These are phyloP conservation scores for Sphagnum contortum DNA, from an alignment of 225 moss, liverwort and hornwort genomes.

Conservation along the genomic window DNA sequence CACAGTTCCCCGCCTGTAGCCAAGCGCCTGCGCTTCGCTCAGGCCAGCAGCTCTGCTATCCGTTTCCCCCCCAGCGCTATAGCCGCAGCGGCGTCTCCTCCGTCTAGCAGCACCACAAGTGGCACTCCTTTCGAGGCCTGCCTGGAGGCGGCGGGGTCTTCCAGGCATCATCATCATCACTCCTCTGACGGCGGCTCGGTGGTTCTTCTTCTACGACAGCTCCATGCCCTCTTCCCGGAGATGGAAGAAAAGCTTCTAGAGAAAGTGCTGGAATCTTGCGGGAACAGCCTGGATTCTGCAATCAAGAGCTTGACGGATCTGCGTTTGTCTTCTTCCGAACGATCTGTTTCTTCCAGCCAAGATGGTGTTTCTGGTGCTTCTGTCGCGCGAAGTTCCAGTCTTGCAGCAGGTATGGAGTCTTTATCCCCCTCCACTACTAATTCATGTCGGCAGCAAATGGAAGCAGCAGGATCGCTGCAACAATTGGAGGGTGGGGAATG, in stretches of 20 bases:
- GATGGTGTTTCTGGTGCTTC: constrained; percentile 6
- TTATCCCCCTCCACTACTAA: too few species aligned
- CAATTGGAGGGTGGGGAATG: constrained; percentile 60
- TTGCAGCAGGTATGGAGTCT: constrained; percentile 7
- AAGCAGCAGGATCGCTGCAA: constrained; percentile 18
- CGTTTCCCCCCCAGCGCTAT: constrained; percentile 45
- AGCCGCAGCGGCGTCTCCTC: too few species aligned
- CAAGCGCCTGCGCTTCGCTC: constrained; percentile 77
- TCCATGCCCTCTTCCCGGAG: constrained; percentile 55
- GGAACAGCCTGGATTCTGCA: constrained; percentile 63
- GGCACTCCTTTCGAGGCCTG: constrained; percentile 47
- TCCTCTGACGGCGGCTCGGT: constrained; percentile 15
- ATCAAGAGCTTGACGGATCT: constrained; percentile 70
- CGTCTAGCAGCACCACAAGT: constrained; percentile 38
- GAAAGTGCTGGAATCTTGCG: constrained; percentile 58
- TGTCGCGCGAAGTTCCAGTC: constrained; percentile 1
- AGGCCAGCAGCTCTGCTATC: constrained; percentile 59
- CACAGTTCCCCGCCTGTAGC: constrained; percentile 86
- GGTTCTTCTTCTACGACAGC: constrained; percentile 33
- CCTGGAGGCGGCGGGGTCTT: constrained; percentile 50
- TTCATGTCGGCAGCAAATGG: constrained; percentile 2
- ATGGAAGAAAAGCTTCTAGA: constrained; percentile 62
- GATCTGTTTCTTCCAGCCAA: constrained; percentile 14
- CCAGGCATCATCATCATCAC: constrained; percentile 9
- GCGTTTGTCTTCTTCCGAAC: constrained; percentile 41